These are phyloP conservation scores for Trichoderma pleuroti DNA, from an alignment of 2,329 filamentous ascomycete genomes.

Conservation along the genomic window DNA sequence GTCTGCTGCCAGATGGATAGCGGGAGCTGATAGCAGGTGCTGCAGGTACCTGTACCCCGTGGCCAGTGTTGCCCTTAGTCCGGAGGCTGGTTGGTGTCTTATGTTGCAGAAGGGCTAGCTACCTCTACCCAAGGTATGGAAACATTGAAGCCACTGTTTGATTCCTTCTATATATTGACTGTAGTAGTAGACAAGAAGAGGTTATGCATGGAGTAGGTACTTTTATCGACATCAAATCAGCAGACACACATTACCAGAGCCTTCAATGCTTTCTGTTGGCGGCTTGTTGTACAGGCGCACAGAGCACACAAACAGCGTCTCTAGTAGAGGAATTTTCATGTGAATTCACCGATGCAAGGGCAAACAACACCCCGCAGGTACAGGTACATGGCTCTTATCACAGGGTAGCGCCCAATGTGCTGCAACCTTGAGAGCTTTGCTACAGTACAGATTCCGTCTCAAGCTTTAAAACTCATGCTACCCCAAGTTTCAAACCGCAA, in stretches of 20 bases:
- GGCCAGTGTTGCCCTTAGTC: not conserved
- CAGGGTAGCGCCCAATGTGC: not conserved
- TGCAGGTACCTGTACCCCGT: not conserved
- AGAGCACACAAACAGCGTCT: not conserved
- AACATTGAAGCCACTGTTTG: not conserved
- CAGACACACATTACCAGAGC: not conserved
- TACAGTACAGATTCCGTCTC: not conserved
- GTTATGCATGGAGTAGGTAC: not conserved
- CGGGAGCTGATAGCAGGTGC: not conserved
- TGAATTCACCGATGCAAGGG: slow-evolving; percentile 6
- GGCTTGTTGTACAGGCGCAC: not conserved
- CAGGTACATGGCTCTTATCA: not conserved
- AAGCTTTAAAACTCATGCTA: not conserved
- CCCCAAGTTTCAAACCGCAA: not conserved
- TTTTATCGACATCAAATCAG: not conserved
- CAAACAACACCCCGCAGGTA: slow-evolving; percentile 7
- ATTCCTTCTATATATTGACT: not conserved
- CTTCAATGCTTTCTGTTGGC: not conserved
- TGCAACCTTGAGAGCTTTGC: not conserved
- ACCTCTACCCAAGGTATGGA: too few relatives aligned
- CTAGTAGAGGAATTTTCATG: not conserved
- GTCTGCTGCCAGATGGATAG: not conserved
- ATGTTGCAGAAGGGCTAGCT: not conserved
- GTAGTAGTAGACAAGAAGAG: not conserved
- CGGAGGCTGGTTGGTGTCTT: not conserved